phyloP scores from a whole-genome alignment of 2,329 filamentous ascomycete species.

The Sarocladium oryzae region DNA sequence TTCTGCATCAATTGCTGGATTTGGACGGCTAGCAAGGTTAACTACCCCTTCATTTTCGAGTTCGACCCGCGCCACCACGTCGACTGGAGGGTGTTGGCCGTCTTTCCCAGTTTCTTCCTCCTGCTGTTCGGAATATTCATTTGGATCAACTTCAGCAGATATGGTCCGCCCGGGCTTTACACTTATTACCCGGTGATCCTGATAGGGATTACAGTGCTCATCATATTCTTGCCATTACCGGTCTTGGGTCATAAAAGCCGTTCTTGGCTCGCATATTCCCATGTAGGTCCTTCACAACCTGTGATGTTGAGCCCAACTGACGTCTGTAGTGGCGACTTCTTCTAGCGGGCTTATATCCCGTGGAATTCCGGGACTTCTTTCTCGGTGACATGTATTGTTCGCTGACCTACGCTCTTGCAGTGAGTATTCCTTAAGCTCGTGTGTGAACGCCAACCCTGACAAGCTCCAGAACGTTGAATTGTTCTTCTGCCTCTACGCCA shows the following conservation, averaged over 20 bases:
- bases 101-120: conserved; percentile 80
- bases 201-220: conserved; percentile 57
- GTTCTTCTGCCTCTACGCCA: conserved; percentile 91
- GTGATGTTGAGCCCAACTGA: background rate
- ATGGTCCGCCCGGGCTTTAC: conserved; percentile 61
- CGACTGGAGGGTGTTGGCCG: conserved; percentile 82
- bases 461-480: conserved; percentile 71
- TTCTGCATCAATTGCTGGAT: conserved; percentile 81
- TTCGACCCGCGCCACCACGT: conserved; percentile 81
- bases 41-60: conserved; percentile 96
- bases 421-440: conserved; percentile 38
- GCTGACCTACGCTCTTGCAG: conserved; percentile 79
- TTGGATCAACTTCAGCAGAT: conserved; percentile 80
- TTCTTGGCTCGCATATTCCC: conserved; percentile 83
- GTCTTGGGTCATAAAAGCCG: conserved; percentile 70
- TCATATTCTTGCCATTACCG: conserved; percentile 71
- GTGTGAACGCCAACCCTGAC: background rate
- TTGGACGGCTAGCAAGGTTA: conserved; percentile 81
- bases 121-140: conserved; percentile 73
- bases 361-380: conserved; percentile 97
- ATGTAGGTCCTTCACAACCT: conserved; percentile 49
- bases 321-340: conserved; percentile 67
- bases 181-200: conserved; percentile 83
- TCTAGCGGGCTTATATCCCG: conserved; percentile 79
- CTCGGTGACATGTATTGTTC: conserved; percentile 97